Conservation (phyloP, 1,284 basidiomycete species). For the Malassezia vespertilionis region DNA sequence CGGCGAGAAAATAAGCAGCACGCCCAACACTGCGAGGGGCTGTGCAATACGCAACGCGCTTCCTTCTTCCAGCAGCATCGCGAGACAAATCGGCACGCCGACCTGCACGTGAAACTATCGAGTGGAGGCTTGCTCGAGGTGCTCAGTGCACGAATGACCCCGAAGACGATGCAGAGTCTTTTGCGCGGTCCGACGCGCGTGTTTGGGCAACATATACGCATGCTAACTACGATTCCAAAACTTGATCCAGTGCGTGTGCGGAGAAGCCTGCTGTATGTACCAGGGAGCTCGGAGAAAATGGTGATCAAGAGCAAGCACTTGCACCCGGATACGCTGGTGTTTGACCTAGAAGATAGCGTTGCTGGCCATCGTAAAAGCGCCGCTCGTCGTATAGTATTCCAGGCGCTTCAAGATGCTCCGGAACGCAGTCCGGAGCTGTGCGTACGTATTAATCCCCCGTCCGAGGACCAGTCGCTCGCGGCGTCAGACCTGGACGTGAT, state of each 20-base stretch:
- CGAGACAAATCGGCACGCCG: too few relatives aligned
- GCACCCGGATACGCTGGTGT: conserved; percentile 36
- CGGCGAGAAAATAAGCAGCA: too few relatives aligned
- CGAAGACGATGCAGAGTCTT: too few relatives aligned
- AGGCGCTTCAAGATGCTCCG: conserved; percentile 25
- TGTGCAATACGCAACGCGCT: too few relatives aligned
- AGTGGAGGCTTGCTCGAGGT: too few relatives aligned
- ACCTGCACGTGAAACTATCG: too few relatives aligned
- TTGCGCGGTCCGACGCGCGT: too few relatives aligned
- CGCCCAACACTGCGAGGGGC: too few relatives aligned
- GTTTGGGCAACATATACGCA: too few relatives aligned
- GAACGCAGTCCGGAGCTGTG: conserved; percentile 26
- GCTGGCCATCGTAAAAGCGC: conserved; percentile 38
- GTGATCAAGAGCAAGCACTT: conserved; percentile 29
- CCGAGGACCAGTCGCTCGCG: conserved; percentile 18
- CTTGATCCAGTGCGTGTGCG: neutral
- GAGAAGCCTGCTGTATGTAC: conserved; percentile 34
- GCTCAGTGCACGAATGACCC: too few relatives aligned
- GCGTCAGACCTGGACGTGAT: conserved; percentile 38
- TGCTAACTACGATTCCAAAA: neutral
- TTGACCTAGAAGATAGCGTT: conserved; percentile 42
- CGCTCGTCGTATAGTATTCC: conserved; percentile 32
- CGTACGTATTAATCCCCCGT: conserved; percentile 45
- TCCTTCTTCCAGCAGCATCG: too few relatives aligned
- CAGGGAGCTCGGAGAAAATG: conserved; percentile 41